Percentiles rank a stretch among this genome's conserved stretches.
These are phyloP conservation scores for Malassezia pachydermatis DNA, from an alignment of 1,284 basidiomycete species.

Conservation along the genomic window DNA sequence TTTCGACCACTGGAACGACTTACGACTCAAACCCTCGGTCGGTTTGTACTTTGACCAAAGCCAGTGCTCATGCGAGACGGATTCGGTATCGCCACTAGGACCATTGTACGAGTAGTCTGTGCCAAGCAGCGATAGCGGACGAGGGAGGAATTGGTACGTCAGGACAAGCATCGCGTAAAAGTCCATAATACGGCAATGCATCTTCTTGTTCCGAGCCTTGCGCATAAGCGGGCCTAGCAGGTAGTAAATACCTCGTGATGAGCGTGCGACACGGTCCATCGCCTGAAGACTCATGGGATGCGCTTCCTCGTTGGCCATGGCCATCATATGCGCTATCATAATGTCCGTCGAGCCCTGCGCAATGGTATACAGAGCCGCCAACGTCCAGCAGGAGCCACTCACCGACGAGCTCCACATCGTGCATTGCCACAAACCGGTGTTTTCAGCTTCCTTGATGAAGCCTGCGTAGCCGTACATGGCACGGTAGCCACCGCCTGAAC, in stretches of 20 bases:
- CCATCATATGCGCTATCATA: slow-evolving; percentile 29
- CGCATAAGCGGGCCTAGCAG: slow-evolving; percentile 36
- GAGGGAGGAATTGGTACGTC: slow-evolving; percentile 32
- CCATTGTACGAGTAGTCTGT: slow-evolving; percentile 18
- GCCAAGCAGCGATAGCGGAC: slow-evolving; percentile 17
- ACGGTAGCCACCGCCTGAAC: slow-evolving; percentile 48
- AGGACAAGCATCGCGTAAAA: slow-evolving; percentile 41
- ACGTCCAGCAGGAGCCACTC: slow-evolving; percentile 47
- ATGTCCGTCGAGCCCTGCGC: slow-evolving; percentile 25
- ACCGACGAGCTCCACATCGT: slow-evolving; percentile 42
- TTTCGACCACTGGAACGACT: slow-evolving; percentile 39
- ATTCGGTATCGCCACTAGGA: neutral
- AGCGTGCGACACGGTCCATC: slow-evolving; percentile 34
- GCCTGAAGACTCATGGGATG: slow-evolving; percentile 42
- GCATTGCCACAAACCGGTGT: slow-evolving; percentile 37
- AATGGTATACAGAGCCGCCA: slow-evolving; percentile 36
- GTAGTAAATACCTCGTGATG: slow-evolving; percentile 36
- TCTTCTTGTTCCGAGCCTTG: slow-evolving; percentile 31
- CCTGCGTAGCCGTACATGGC: slow-evolving; percentile 41
- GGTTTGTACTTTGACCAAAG: slow-evolving; percentile 19
- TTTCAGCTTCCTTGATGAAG: slow-evolving; percentile 34
- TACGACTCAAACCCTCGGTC: slow-evolving; percentile 28
- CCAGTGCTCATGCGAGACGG: slow-evolving; percentile 1
- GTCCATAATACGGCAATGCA: slow-evolving; percentile 43
- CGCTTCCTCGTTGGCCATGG: slow-evolving; percentile 31